Evolutionary conservation across 129 eudicot species (phyloP), one percentile per base, ranked within the genome.

Genomic region (Lactuca saligna): DNA sequence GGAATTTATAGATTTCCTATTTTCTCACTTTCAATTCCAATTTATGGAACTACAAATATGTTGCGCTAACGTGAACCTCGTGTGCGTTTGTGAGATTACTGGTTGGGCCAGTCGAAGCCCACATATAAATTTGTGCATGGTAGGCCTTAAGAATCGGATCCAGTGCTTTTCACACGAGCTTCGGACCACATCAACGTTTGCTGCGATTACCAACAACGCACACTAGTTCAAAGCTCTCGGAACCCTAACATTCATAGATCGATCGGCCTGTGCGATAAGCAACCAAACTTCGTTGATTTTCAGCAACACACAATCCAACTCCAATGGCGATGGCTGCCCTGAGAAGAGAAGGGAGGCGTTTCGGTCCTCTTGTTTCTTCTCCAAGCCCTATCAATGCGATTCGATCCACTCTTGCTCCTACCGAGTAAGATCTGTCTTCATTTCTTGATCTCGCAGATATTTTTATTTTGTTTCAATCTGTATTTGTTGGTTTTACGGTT

Each of bases 291-390:
- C 9, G 14, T 61, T 54, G 34, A 0, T 42, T 58, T 70, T 16
- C 75, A 71, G 57, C 68, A 32, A 60, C 65, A 13, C 9, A 75
- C 17, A 35, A 51, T 65, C 51, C n/a, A 68, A 20, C 35, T 61
- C 60, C 48, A 46, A 88, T 88, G 95, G 95, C 95, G 70, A 88
- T 88, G 95, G 88, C 88, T 55, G 88, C 88, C 35, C 59, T 88
- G 46, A 85, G 95, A 68, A 80, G 86, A 15, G 95, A 88, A 75
- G 77, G 84, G 15, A 78, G 69, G 76, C 95, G 91, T 37, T 66
- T 85, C 68, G 72, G 63, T 57, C 85, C 91, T 50, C 75, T 82
- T 14, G 56, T 80, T 65, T 77, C 82, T 16, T 71, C 88, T 58
- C 76, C 88, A 25, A 76, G 74, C 42, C 82, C 88, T 3, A 54